Evolutionary conservation across 352 stramenopile genomes (phyloP).

Genomic region (Phytophthora niederhauseri): DNA sequence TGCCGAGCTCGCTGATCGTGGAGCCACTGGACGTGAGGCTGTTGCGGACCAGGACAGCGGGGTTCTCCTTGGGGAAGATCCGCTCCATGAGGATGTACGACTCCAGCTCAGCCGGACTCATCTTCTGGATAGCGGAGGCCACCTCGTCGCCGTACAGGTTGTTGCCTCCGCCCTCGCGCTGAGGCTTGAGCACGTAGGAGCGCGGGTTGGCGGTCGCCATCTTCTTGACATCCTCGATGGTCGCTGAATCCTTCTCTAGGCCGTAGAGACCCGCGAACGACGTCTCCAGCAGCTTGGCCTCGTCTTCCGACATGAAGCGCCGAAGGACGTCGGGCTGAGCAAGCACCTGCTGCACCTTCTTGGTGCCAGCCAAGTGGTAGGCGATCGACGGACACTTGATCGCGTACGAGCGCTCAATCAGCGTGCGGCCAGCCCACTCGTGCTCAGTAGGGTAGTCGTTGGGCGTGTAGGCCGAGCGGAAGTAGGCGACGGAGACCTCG

Average conservation of each 20-base stretch:
- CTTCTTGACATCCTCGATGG: conserved; percentile 73
- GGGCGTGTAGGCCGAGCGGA: conserved; percentile 95
- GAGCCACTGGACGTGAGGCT: conserved; percentile 67
- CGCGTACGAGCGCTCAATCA: conserved; percentile 91
- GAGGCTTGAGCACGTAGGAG: conserved; percentile 97
- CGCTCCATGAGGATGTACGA: conserved; percentile 97
- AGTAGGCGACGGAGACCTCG: conserved; percentile 96
- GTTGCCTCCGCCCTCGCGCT: conserved; percentile 98
- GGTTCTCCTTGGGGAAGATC: conserved; percentile 92
- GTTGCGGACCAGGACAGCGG: conserved; percentile 85
- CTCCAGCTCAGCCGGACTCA: conserved; percentile 76
- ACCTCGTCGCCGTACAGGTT: conserved; percentile 97
- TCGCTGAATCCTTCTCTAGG: conserved; percentile 86
- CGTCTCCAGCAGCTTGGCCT: conserved; percentile 75
- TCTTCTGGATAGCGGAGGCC: conserved; percentile 77
- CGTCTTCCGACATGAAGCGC: conserved; percentile 85
- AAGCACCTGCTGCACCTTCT: conserved; percentile 98
- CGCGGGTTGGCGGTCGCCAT: conserved; percentile 66
- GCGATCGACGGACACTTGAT: conserved; percentile 97
- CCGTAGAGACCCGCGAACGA: conserved; percentile 97
- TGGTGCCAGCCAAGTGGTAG: conserved; percentile 97
- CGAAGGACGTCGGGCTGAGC: conserved; percentile 85
- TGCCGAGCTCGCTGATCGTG: conserved; percentile 95
- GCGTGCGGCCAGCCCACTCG: conserved; percentile 91
- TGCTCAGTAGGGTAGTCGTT: conserved; percentile 93